Base-by-base conservation (phyloP, 805 yeast genomes). In the Torulaspora franciscae region DNA sequence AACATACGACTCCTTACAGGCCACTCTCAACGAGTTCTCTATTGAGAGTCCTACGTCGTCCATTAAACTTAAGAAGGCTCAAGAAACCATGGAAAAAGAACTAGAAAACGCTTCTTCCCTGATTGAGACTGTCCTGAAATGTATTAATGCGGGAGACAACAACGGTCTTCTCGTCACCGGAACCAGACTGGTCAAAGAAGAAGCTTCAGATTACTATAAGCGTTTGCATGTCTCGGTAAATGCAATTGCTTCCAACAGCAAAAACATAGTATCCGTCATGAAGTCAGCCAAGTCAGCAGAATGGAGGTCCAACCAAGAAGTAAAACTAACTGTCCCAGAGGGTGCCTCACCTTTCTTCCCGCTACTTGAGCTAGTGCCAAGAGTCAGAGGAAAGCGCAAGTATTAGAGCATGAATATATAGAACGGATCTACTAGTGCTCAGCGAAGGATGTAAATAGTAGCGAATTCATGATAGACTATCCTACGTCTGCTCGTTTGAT, bases 1-100 rank as follows among this genome's bases (percentile, higher is more conserved):
- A 2, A 58, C 70, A 0, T 81, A 65, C 52, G 64, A 54, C 1
- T 34, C 51, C 2, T 61, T 65, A 41, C 51, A 53, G 24, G 47
- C 48, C 17, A 56, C 61, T 3, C 26, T 66, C 5, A 28, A 50
- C 6, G 59, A 56, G 6, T 53, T 53, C 45, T 26, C 46, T 1
- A 46, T 59, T 7, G 32, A 47, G 2, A 62, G 51, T 19, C 56
- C 63, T 1, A 39, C 44, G 40, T 48, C 60, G 19, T 17, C 47
- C 1, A 3, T 35, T 10, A 56, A 57, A 37, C 22, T 58, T 11
- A 43, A 50, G 22, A 51, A 53, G 27, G 40, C 52, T 1, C 15
- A 49, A 15, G 48, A 46, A 11, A 56, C 49, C 30, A 49, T 61
- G 40, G 38, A 50, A 2, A 39, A 34, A 7, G 62, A 61, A 45